Conservation (phyloP, 192 early-diverging fungal species). For the Bifiguratus adelaidae region DNA sequence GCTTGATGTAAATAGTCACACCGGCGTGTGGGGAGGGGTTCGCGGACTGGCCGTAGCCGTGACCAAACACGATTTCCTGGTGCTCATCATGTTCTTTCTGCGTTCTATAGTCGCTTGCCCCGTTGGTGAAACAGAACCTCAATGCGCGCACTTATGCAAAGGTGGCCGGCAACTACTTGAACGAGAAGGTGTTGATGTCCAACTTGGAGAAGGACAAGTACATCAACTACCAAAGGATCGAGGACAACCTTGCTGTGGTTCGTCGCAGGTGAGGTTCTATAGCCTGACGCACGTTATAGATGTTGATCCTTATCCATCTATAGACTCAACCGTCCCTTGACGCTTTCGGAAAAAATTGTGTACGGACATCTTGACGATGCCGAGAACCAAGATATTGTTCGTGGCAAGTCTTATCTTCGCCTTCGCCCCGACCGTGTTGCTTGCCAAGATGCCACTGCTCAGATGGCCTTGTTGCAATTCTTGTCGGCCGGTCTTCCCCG, state of each 20-base stretch:
- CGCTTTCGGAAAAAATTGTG: constrained; percentile 94
- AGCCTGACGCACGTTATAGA: not conserved
- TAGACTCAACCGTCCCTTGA: constrained; percentile 84
- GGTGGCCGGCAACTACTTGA: constrained; percentile 28
- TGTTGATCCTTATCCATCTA: constrained; percentile 1
- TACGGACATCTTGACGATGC: constrained; percentile 97
- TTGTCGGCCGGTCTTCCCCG: constrained; percentile 84
- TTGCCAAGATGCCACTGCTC: constrained; percentile 97
- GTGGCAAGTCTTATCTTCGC: constrained; percentile 88
- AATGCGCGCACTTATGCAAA: constrained; percentile 41
- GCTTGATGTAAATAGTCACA: too few relatives aligned
- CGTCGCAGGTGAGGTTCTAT: constrained; percentile 57
- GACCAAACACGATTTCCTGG: too few relatives aligned
- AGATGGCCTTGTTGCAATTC: constrained; percentile 96
- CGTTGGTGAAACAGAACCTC: constrained; percentile 11
- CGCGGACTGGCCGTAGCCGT: too few relatives aligned
- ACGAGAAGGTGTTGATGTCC: constrained; percentile 83
- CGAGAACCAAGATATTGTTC: constrained; percentile 86
- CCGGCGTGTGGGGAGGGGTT: too few relatives aligned
- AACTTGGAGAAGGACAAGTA: constrained; percentile 83
- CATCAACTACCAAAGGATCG: constrained; percentile 97
- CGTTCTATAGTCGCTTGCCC: constrained; percentile 13
- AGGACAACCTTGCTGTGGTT: constrained; percentile 91
- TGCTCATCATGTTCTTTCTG: too few relatives aligned
- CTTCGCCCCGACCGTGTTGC: constrained; percentile 98